A percentile compares a stretch with the other conserved stretches of the same genome.
Conservation (phyloP, 352 stramenopile species). For the Globisporangium radiosum region DNA sequence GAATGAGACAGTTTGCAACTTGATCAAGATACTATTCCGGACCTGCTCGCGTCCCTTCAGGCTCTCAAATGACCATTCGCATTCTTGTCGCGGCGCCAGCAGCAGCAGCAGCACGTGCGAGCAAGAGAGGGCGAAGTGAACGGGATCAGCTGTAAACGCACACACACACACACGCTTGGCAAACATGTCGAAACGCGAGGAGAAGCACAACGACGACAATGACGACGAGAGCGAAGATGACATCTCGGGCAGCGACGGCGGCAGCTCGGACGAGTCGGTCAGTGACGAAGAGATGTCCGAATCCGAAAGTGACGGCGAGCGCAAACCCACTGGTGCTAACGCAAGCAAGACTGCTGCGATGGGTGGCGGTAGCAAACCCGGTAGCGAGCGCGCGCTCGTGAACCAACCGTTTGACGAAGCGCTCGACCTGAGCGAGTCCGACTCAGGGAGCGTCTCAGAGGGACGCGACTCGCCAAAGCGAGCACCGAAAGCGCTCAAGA, state of each 20-base stretch:
- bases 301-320: constrained; percentile 43
- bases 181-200: constrained; percentile 55
- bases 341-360: constrained; percentile 5
- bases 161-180: neutral
- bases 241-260: constrained; percentile 33
- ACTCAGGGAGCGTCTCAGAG: constrained; percentile 42
- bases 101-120: neutral
- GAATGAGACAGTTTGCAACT: too few species aligned
- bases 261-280: constrained; percentile 25
- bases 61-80: too few species aligned
- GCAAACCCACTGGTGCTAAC: constrained; percentile 18
- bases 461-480: constrained; percentile 58
- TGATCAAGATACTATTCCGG: too few species aligned
- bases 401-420: constrained; percentile 87
- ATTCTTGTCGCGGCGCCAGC: too few species aligned
- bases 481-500: constrained; percentile 45
- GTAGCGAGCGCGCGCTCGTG: constrained; percentile 43
- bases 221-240: constrained; percentile 48
- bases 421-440: constrained; percentile 83
- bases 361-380: constrained; percentile 16
- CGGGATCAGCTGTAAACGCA: neutral
- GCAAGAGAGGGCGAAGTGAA: too few species aligned
- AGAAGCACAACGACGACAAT: constrained; percentile 37
- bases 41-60: too few species aligned
- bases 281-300: constrained; percentile 73